Conservation (phyloP, 305 asterid genomes). For the Rubia balearica region DNA sequence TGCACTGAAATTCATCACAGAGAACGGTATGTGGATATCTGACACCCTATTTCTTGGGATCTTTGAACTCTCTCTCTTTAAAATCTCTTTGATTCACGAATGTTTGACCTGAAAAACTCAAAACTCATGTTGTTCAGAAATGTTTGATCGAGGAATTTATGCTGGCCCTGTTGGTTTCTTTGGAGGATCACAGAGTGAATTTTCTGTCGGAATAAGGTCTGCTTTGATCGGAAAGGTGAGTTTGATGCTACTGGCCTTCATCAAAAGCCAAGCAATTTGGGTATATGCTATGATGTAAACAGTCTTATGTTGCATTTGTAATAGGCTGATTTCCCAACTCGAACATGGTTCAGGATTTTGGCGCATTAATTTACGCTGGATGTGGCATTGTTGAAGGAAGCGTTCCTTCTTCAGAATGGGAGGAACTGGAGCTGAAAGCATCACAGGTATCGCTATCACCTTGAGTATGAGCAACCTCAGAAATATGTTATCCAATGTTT, state of each 20-base stretch:
- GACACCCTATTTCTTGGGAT: no score
- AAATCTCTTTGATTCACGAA: background rate
- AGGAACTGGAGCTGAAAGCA: conserved; percentile 87
- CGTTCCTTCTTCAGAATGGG: conserved; percentile 75
- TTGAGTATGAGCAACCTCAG: background rate
- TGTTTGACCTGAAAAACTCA: background rate
- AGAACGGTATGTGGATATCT: no score
- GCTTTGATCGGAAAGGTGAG: conserved; percentile 87
- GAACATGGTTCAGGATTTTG: conserved; percentile 43
- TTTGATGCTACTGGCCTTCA: background rate
- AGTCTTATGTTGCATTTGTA: background rate
- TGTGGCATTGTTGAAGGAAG: conserved; percentile 95
- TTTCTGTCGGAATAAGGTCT: conserved; percentile 95
- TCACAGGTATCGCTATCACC: conserved; percentile 59
- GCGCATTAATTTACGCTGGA: conserved; percentile 89
- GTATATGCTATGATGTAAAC: background rate
- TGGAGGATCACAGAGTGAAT: conserved; percentile 92
- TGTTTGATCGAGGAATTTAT: conserved; percentile 96
- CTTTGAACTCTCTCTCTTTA: no score
- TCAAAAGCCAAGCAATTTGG: background rate
- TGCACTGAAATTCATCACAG: no score
- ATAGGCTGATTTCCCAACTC: no score
- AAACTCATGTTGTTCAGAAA: conserved; percentile 34
- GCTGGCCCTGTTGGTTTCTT: conserved; percentile 99
- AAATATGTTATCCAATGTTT: background rate